Evolutionary conservation across 192 early-diverging fungal species (phyloP), one percentile per base, ranked within the genome.

Genomic region (Linnemannia elongata): DNA sequence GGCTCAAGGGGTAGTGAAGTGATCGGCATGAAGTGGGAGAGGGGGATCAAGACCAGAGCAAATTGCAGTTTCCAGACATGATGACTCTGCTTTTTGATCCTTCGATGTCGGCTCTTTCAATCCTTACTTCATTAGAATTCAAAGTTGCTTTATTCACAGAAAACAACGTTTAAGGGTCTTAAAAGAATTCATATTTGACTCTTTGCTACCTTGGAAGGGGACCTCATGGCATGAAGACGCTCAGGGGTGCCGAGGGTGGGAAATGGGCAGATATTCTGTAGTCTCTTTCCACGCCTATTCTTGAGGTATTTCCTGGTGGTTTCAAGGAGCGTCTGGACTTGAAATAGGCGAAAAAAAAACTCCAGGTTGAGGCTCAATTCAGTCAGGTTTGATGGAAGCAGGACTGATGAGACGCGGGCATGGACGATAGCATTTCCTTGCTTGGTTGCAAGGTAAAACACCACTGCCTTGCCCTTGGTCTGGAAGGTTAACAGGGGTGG

Each of bases 401-500:
- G 35, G 33, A 63, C n/a, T 42, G 69, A 1, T 54, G 78, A 80
- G 39, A 72, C 6, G 54, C 70, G 69, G 20, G 38, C 41, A 45
- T 80, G 69, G 70, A 79, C 70, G 57, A 57, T 33, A 6, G 70
- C 13, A 24, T 79, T 79, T n/a, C 52, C 78, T 44, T 18, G 35
- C 39, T 72, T 79, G 36, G 35, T 42, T 27, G 52, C 78, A 55
- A 45, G n/a, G 71, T 27, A 74, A 63, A 74, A 74, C 13, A 44
- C 15, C 27, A 74, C 71, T 24, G 72, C 39, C 54, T 39, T 72
- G 6, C 78, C 78, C 20, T 72, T 72, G 27, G 70, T 72, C 38
- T 68, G 49, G 69, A 79, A 79, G 9, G 78, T 57, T 55, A 79
- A 54, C 49, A 80, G 44, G 4, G 78, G 72, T 36, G 71, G 72